phyloP scores from a whole-genome alignment of 164 flowering plant genomes.

The Tetrastigma voinierianum region DNA sequence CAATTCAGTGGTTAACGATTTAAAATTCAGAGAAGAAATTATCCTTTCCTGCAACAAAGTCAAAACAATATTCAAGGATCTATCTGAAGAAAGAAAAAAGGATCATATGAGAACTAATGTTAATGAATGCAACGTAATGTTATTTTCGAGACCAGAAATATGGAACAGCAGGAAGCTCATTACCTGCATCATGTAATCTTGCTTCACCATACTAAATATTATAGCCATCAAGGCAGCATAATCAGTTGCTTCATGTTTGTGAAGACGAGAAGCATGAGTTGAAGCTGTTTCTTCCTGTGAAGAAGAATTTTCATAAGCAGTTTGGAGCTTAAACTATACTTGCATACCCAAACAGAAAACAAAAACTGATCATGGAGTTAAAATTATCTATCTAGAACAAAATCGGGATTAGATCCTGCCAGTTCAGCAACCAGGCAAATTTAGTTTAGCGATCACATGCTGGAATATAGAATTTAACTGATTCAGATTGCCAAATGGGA shows the following conservation, averaged over 20 bases:
- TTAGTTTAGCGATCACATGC: no score
- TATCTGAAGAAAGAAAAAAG: neutral
- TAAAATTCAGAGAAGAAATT: conserved; percentile 44
- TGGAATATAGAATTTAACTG: no score
- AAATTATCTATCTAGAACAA: no score
- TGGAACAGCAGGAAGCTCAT: neutral
- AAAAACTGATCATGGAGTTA: neutral
- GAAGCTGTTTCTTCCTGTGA: conserved; percentile 35
- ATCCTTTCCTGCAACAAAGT: conserved; percentile 56
- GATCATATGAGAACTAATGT: neutral
- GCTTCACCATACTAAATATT: conserved; percentile 65
- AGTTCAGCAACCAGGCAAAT: neutral
- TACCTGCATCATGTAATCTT: conserved; percentile 82
- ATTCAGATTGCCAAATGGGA: neutral
- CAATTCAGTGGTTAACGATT: conserved; percentile 47
- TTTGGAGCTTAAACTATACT: neutral
- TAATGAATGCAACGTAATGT: neutral
- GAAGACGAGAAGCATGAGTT: conserved; percentile 11
- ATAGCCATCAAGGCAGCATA: conserved; percentile 52
- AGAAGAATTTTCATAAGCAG: neutral
- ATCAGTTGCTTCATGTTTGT: conserved; percentile 32
- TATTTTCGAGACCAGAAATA: no score
- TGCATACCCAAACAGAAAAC: neutral
- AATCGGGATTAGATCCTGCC: neutral
- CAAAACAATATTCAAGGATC: neutral